Base-by-base conservation (phyloP, 352 stramenopile species). In the Phytophthora rubi region DNA sequence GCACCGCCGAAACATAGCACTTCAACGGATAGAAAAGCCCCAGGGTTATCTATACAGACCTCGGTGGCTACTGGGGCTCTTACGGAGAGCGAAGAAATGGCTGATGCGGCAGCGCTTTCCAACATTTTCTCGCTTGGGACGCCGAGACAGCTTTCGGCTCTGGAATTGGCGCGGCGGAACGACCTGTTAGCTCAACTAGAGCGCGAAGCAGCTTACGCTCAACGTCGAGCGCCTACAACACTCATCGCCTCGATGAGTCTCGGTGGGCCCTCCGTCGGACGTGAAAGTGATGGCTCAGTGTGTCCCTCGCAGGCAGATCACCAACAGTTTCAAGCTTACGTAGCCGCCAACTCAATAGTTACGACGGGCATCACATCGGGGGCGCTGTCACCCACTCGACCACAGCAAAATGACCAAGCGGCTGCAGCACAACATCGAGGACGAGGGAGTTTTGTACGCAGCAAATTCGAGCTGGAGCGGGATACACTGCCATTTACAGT, bases 81-180 rank as follows among this genome's bases (percentile, higher is more conserved):
- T 15, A 28, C 15, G 44, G 21, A 62, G 16, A 56, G 26, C 21
- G 53, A 69, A 2, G 53, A 69, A 7, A 58, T 26, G 15, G 26
- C 33, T 2, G 66, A 78, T 9, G 62, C 71, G 0, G 79, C 79
- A 0, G 53, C 79, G 26, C 63, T 90, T 6, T 74, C 78, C 10
- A 88, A 90, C 52, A 89, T 90, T 16, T 90, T 92, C 52, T 75
- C 76, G 2, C 77, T 90, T 8, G 80, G 82, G 1, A 92, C 82
- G 10, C 84, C 84, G 9, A 77, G 82, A 5, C 82, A 89, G 39
- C 63, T 92, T 44, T 78, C 67, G 26, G 56, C 53, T 2, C 65
- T 81, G 0, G 84, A 92, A 42, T 59, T 88, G 21, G 75, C 82
- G 16, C 53, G 82, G 28, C 66, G 84, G 15, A 84, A 81, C 21